phyloP scores from a whole-genome alignment of 164 flowering plant genomes.

The Chimonanthus praecox region DNA sequence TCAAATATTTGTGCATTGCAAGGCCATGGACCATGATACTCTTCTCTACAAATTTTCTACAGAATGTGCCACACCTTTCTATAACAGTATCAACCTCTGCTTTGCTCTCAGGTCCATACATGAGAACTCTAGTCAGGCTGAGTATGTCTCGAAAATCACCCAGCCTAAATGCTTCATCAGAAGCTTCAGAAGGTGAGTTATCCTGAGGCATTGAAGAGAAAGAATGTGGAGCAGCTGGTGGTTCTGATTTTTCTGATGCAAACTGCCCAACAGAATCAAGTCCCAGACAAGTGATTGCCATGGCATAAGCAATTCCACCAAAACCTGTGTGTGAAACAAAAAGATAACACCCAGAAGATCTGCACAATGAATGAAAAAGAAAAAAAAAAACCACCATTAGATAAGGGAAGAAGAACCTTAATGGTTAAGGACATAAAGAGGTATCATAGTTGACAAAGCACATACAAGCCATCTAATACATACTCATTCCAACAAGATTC shows the following conservation, averaged over 20 bases:
- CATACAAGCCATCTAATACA: constrained; percentile 3
- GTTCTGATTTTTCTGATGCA: constrained; percentile 21
- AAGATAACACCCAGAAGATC: constrained; percentile 82
- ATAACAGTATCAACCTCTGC: constrained; percentile 68
- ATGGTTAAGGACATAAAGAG: background rate
- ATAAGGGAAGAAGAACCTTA: background rate
- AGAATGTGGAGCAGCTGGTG: constrained; percentile 16
- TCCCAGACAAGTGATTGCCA: constrained; percentile 77
- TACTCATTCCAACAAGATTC: constrained; percentile 43
- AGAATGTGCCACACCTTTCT: constrained; percentile 50
- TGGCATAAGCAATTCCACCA: constrained; percentile 94
- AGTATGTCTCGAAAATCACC: constrained; percentile 88
- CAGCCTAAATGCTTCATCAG: constrained; percentile 45
- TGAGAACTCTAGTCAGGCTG: constrained; percentile 82
- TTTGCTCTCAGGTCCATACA: constrained; percentile 85
- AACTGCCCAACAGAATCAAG: constrained; percentile 45
- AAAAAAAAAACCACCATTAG: background rate
- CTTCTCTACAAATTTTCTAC: background rate
- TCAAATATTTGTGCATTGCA: too few species aligned
- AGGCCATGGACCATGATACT: background rate
- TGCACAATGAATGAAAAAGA: constrained; percentile 16
- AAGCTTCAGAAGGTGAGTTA: constrained; percentile 23
- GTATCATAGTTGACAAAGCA: background rate
- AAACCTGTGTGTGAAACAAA: constrained; percentile 93
- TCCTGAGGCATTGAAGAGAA: constrained; percentile 20